phyloP scores from a whole-genome alignment of 371 early-diverging fungal genomes.

The Mucor lusitanicus region DNA sequence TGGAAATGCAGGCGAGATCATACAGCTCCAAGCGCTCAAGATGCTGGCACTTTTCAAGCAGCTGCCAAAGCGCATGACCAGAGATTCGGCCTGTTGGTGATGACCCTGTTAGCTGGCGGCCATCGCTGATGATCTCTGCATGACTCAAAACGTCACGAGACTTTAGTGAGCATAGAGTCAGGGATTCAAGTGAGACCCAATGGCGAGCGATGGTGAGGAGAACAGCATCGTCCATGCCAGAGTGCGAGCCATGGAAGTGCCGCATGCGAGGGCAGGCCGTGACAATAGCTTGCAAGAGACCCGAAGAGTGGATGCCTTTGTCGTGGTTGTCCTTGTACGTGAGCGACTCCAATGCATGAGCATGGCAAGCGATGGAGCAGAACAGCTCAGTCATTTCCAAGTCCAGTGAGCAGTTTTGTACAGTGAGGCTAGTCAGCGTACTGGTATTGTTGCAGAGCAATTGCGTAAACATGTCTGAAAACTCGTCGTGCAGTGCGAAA shows the following conservation, averaged over 20 bases:
- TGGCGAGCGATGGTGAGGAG: slow-evolving; percentile 42
- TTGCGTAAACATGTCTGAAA: slow-evolving; percentile 38
- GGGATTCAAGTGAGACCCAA: slow-evolving; percentile 37
- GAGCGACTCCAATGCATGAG: slow-evolving; percentile 33
- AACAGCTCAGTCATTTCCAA: slow-evolving; percentile 53
- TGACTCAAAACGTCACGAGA: slow-evolving; percentile 12
- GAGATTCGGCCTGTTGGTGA: slow-evolving; percentile 33
- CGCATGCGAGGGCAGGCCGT: slow-evolving; percentile 47
- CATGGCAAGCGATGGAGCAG: slow-evolving; percentile 41
- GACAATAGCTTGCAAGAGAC: slow-evolving; percentile 43
- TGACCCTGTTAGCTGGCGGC: slow-evolving; percentile 13
- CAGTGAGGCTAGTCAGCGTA: slow-evolving; percentile 30
- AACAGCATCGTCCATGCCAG: slow-evolving; percentile 48
- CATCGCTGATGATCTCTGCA: slow-evolving; percentile 16
- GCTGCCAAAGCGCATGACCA: slow-evolving; percentile 21
- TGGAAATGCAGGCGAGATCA: slow-evolving; percentile 47
- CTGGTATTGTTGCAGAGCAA: slow-evolving; percentile 36
- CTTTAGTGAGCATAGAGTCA: slow-evolving; percentile 22
- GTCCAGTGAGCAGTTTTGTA: slow-evolving; percentile 46
- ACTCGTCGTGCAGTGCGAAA: slow-evolving; percentile 49
- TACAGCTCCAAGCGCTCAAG: slow-evolving; percentile 39
- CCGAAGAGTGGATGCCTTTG: slow-evolving; percentile 38
- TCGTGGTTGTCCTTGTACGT: slow-evolving; percentile 44
- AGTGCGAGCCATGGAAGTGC: slow-evolving; percentile 44
- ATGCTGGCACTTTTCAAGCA: slow-evolving; percentile 17